phyloP scores from a whole-genome alignment of 2,329 filamentous ascomycete genomes.

The Colletotrichum somersetense region DNA sequence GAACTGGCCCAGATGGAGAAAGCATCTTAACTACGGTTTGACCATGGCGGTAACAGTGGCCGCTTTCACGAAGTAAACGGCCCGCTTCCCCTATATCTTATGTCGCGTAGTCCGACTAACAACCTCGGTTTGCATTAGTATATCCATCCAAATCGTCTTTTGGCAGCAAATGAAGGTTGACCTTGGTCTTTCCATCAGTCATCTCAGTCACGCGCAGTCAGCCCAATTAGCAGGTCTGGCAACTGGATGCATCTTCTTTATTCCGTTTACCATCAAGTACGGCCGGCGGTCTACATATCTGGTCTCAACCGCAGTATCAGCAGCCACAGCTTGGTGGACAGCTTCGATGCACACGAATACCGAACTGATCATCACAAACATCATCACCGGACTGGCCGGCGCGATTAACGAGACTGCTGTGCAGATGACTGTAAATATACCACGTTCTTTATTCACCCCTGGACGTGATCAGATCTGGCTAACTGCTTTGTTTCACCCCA shows the following conservation, averaged over 20 bases:
- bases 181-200: slow-evolving; percentile 45
- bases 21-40: slow-evolving; percentile 48
- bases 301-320: slow-evolving; percentile 38
- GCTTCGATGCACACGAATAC: slow-evolving; percentile 33
- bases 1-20: slow-evolving; percentile 51
- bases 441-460: neutral
- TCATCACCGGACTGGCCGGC: slow-evolving; percentile 51
- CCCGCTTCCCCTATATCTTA: neutral
- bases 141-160: slow-evolving; percentile 47
- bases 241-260: slow-evolving; percentile 51
- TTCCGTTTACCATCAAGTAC: slow-evolving; percentile 52
- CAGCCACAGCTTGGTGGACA: slow-evolving; percentile 39
- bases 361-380: slow-evolving; percentile 37
- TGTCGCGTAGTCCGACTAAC: neutral
- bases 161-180: slow-evolving; percentile 52
- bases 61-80: slow-evolving; percentile 46
- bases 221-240: slow-evolving; percentile 50
- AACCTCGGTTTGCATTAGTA: neutral
- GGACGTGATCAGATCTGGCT: neutral
- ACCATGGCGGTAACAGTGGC: slow-evolving; percentile 47
- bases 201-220: slow-evolving; percentile 47
- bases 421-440: slow-evolving; percentile 49
- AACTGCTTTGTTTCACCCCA: slow-evolving; percentile 2
- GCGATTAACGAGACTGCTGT: slow-evolving; percentile 55
- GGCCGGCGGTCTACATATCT: slow-evolving; percentile 51